phyloP scores from a whole-genome alignment of 1,284 basidiomycete genomes.

The Ustilago sp. region DNA sequence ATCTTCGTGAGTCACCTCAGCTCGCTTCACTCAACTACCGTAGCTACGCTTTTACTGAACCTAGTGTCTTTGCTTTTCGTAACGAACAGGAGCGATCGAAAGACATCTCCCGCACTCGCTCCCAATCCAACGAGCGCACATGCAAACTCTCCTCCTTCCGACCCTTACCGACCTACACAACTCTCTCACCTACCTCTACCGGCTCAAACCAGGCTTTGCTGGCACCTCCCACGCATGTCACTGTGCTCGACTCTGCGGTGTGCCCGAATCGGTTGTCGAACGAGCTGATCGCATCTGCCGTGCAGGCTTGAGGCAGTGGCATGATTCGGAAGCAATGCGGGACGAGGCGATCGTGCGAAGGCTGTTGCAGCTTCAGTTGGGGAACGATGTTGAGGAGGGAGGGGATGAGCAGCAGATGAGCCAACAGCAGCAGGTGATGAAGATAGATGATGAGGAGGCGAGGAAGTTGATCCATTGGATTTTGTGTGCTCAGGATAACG shows the following conservation, averaged over 20 bases:
- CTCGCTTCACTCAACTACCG: too few species aligned
- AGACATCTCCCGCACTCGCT: constrained; percentile 22
- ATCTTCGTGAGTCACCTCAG: constrained; percentile 30
- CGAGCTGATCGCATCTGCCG: constrained; percentile 30
- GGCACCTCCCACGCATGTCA: constrained; percentile 40
- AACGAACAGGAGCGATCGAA: constrained; percentile 38
- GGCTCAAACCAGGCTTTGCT: constrained; percentile 39
- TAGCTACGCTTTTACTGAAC: too few species aligned
- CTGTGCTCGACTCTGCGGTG: constrained; percentile 48
- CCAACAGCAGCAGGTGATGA: constrained; percentile 1
- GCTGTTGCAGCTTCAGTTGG: constrained; percentile 28
- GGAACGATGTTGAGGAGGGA: constrained; percentile 6
- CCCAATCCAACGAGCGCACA: constrained; percentile 44
- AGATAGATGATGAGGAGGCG: constrained; percentile 18
- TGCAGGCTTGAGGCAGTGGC: constrained; percentile 23
- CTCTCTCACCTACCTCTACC: constrained; percentile 46
- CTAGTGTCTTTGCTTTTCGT: too few species aligned
- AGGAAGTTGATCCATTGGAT: constrained; percentile 25
- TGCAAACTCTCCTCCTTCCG: constrained; percentile 45
- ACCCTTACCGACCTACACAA: constrained; percentile 16
- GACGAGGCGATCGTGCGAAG: constrained; percentile 42
- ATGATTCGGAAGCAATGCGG: constrained; percentile 19
- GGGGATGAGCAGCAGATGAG: neutral
- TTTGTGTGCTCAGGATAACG: constrained; percentile 9
- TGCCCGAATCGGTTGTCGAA: constrained; percentile 37